These are phyloP conservation scores for Tuber calosporum DNA, from an alignment of 495 filamentous ascomycete genomes.

Conservation along the genomic window DNA sequence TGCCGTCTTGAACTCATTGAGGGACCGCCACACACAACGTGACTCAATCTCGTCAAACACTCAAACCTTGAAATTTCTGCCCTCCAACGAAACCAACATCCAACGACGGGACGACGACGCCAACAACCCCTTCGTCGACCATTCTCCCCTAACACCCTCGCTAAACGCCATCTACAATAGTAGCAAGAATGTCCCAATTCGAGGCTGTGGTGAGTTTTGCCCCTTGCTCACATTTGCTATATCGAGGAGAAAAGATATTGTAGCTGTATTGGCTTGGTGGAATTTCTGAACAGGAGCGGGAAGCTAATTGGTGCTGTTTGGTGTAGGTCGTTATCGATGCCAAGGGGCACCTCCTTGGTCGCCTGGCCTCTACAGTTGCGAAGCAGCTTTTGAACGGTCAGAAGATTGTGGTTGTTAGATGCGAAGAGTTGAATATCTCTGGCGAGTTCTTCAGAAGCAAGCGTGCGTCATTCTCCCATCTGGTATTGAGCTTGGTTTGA, in stretches of 20 bases:
- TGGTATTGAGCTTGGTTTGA: not conserved
- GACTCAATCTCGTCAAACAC: conserved; percentile 28
- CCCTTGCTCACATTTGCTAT: conserved; percentile 16
- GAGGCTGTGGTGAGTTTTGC: conserved; percentile 81
- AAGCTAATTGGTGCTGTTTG: conserved; percentile 31
- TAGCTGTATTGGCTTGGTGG: not conserved
- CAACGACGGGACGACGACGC: conserved; percentile 31
- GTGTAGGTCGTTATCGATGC: conserved; percentile 91
- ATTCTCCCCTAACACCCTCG: conserved; percentile 41
- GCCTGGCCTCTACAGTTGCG: conserved; percentile 95
- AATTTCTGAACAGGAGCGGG: not conserved
- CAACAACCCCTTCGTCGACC: conserved; percentile 32
- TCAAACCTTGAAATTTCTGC: conserved; percentile 29
- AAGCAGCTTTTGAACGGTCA: conserved; percentile 99
- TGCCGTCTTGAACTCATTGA: not conserved
- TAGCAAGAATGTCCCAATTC: conserved; percentile 91
- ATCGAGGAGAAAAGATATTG: not conserved
- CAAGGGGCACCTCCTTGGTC: conserved; percentile 99
- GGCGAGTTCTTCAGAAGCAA: conserved; percentile 99
- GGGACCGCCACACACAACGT: not conserved
- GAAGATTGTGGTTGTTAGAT: conserved; percentile 98
- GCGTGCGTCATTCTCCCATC: conserved; percentile 61
- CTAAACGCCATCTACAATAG: conserved; percentile 42
- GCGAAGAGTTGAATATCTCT: conserved; percentile 98
- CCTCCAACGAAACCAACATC: conserved; percentile 35